Base-by-base conservation (phyloP, 768 basidiomycete genomes). In the Russula sp. region DNA sequence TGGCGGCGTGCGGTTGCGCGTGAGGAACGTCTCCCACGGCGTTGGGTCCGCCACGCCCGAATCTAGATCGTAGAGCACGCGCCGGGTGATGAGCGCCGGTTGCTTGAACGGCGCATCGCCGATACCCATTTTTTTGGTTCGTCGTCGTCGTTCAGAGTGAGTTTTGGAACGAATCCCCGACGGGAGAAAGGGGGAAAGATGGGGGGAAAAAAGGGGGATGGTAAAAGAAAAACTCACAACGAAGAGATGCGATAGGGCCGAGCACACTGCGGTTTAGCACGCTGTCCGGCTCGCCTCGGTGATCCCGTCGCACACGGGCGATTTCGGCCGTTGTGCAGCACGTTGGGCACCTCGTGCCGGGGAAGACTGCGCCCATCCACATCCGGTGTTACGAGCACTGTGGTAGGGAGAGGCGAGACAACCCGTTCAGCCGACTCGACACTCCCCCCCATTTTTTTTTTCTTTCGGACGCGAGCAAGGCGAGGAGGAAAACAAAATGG, bases 161-260 rank as follows among this genome's bases (percentile, higher is more conserved):
- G 3, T 29, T 29, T 29, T 29, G 3, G 25, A 2, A 29, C 25
- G 25, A 29, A 29, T 20, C 25, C 25, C 25, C 25, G 25, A 29
- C 3, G 25, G 25, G 22, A 22, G 22, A 25, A 46, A 5, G 8
- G 20, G 20, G 11, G 20, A 22, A 13, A 7, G 20, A 22, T 2
- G 1, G 25, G 25, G 25, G 3, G 3, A 7, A 25, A 10, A 7
- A 47, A 5, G 39, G 43, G 32, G 16, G 13, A 11, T 22, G 25
- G 43, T 32, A 10, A 16, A 16, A 29, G 11, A 34, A 25, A 7
- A 13, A 80, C 83, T 67, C 67, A 89, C 88, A 87, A 73, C 89
- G 80, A 68, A 85, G 86, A 54, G 88, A 87, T 1, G 89, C 88
- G 20, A 91, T 81, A 53, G 86, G 86, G 56, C 89, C 89, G 51